Base-by-base conservation (phyloP, 768 basidiomycete species). In the Filobasidium wieringae region DNA sequence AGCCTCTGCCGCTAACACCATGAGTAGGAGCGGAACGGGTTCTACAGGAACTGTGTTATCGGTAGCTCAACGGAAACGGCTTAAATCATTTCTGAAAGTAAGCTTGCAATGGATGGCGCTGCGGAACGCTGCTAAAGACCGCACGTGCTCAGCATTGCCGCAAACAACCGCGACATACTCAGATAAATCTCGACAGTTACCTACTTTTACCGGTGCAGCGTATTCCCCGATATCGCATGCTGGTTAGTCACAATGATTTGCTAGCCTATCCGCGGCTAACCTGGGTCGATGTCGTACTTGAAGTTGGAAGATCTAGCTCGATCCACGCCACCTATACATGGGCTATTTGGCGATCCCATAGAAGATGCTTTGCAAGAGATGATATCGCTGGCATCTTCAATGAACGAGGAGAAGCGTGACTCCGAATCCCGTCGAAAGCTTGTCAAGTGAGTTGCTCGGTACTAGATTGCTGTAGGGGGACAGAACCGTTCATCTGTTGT, bases 361-460 rank as follows among this genome's bases (percentile, higher is more conserved):
- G 88, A 89, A 63, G 82, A 81, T 57, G 92, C 92, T 6, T 74
- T 95, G 41, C 77, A 82, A 19, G 88, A 93, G 75, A 95, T 97
- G 63, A 82, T 90, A 0, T 81, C 82, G 12, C 75, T 97, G 51
- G 91, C 95, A 2, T 88, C 82, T 51, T 87, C 87, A 67, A 95
- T 99, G 88, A 99, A 99, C 72, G 95, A 99, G 76, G 89, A 90
- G 62, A 97, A 96, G 73, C 83, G 95, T 1, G 92, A 96, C 65
- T 81, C 89, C 1, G 95, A 99, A 75, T 91, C 88, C 1, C 80
- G 95, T 22, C 80, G 84, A 45, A 87, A 89, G 68, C 81, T 97
- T 26, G 87, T 96, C 17, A 83, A 86, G 68, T 91, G 87, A 88
- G 64, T 14, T 17, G 9, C 11, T n/a, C 9, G 14, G 7, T 36